Conservation (phyloP, 805 yeast species). For the Vanderwaltozyma polyspora region DNA sequence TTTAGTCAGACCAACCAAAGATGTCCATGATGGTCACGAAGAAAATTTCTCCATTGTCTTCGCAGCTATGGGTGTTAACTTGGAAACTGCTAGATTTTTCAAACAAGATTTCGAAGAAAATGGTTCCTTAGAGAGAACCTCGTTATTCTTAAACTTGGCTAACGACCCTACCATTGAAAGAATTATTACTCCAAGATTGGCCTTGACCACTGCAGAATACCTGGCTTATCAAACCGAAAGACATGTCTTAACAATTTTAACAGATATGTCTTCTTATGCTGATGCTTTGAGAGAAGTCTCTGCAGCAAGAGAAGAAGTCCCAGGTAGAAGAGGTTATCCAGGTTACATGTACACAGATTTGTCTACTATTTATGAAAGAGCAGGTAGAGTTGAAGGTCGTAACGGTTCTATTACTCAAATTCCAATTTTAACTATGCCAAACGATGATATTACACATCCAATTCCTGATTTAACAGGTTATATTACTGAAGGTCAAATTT, state of each 20-base stretch:
- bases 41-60: constrained; percentile 98
- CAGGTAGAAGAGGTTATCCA: constrained; percentile 99
- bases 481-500: constrained; percentile 98
- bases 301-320: constrained; percentile 99
- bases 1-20: constrained; percentile 97
- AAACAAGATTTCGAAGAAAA: constrained; percentile 99
- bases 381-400: constrained; percentile 99
- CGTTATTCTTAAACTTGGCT: constrained; percentile 92
- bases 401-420: constrained; percentile 98
- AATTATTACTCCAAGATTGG: constrained; percentile 97
- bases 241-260: constrained; percentile 93
- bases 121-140: constrained; percentile 96
- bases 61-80: constrained; percentile 99
- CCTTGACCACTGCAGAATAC: constrained; percentile 96
- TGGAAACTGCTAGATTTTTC: constrained; percentile 97
- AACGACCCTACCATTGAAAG: constrained; percentile 99
- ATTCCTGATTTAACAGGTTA: constrained; percentile 99
- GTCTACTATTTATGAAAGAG: constrained; percentile 97
- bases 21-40: constrained; percentile 99
- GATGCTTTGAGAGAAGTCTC: constrained; percentile 99
- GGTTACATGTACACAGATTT: constrained; percentile 99
- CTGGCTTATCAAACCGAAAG: constrained; percentile 98
- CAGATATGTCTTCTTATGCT: constrained; percentile 99
- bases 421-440: constrained; percentile 98
- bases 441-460: constrained; percentile 99